phyloP scores from a whole-genome alignment of 208 protist genomes.

The Sergeia podlipaevii region DNA sequence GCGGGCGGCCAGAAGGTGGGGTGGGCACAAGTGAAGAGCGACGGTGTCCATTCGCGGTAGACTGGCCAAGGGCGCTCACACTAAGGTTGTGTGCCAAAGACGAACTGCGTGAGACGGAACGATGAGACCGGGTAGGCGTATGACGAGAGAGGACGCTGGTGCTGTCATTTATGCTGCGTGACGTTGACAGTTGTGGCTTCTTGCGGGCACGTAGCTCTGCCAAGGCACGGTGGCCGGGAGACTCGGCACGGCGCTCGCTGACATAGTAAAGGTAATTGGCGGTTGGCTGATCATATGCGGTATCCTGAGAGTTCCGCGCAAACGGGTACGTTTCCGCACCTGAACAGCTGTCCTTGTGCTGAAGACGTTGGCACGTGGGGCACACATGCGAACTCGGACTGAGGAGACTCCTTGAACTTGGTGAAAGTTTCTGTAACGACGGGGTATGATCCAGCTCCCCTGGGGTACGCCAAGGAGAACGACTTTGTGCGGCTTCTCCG shows the following conservation, averaged over 20 bases:
- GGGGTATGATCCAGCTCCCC: neutral
- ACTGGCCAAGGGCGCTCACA: neutral
- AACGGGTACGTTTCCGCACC: no score
- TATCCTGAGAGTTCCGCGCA: no score
- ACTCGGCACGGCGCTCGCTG: no score
- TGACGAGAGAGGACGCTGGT: neutral
- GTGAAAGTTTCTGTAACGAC: no score
- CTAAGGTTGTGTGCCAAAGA: neutral
- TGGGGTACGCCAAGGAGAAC: neutral
- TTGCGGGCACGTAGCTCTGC: no score
- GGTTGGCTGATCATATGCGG: no score
- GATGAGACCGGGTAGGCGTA: neutral
- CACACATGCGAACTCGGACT: constrained; percentile 10
- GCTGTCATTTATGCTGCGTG: no score
- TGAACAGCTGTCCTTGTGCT: no score
- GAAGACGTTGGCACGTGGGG: constrained; percentile 14
- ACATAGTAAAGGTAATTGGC: no score
- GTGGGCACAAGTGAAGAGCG: neutral
- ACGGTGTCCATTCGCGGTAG: neutral
- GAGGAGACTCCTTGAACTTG: constrained; percentile 8
- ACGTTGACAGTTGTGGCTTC: no score
- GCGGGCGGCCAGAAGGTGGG: constrained; percentile 1
- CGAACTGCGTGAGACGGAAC: constrained; percentile 4
- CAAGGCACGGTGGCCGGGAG: no score
- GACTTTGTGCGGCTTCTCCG: neutral